Conservation (phyloP, 140 eudicot species). For the Ambrosia hybrid region DNA sequence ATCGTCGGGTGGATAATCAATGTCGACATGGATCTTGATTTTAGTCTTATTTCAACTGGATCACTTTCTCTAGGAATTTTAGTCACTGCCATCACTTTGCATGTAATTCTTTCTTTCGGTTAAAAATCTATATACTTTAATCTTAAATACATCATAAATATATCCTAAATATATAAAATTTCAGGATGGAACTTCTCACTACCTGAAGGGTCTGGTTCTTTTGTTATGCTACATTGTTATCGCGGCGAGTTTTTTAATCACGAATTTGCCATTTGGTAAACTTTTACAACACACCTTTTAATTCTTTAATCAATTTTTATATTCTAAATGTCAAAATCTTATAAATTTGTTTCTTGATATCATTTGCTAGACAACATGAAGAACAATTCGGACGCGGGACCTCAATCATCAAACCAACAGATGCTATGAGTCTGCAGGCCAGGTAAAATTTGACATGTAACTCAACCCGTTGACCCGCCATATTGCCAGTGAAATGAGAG, state of each 20-base stretch:
- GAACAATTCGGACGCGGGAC: conserved; percentile 12
- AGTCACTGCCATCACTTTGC: conserved; percentile 56
- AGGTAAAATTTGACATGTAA: conserved; percentile 1
- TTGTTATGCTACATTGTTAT: conserved; percentile 50
- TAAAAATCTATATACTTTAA: neutral
- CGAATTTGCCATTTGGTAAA: conserved; percentile 34
- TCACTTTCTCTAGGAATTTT: conserved; percentile 47
- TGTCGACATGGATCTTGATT: conserved; percentile 58
- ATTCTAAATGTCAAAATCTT: neutral
- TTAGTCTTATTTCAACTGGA: conserved; percentile 52
- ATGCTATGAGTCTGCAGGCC: conserved; percentile 26
- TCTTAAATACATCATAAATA: neutral
- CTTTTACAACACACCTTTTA: neutral
- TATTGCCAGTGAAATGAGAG: no score
- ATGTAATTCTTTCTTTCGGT: conserved; percentile 31
- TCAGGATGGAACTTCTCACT: conserved; percentile 79
- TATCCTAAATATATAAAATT: neutral
- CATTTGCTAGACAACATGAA: conserved; percentile 24
- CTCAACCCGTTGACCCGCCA: neutral
- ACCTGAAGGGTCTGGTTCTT: conserved; percentile 63
- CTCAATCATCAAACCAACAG: conserved; percentile 17
- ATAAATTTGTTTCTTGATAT: neutral
- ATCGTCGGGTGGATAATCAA: conserved; percentile 51
- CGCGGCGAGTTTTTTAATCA: conserved; percentile 44
- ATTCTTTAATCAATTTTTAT: neutral